Evolutionary conservation across 2,329 filamentous ascomycete genomes (phyloP), one percentile per base, ranked within the genome.

Genomic region (Fusarium solani-melongenae): DNA sequence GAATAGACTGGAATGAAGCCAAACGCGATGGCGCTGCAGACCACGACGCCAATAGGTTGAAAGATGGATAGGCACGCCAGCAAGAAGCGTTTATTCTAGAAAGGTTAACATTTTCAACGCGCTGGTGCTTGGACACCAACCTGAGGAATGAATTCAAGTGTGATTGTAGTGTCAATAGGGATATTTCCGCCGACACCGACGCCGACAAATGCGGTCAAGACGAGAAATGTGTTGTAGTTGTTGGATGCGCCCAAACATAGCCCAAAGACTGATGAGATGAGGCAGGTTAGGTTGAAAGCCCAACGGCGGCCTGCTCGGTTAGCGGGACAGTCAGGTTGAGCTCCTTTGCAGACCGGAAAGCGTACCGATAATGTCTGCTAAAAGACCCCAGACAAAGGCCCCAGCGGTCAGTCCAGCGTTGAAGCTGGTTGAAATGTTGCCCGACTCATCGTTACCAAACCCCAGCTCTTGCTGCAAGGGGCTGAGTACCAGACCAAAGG

Each of bases 281-380:
- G 81, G 55, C 88, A 88, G 0, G 88, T 90, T 39, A 89, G 72
- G 75, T 90, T 90, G 80, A 90, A 90, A 0, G 88, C 88, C 85
- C 87, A 89, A 63, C 84, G 83, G 33, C 88, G 85, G 61, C 82
- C 83, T 85, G 20, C 10, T 53, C 27, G 11, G 27, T 53, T 31
- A 20, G 46, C 14, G 22, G 38, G 5, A 36, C 20, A 44, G 39
- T 3, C 1, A 4, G 24, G 27, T 4, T 7, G 39, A 56, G 38
- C 31, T 46, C 2, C 31, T 38, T 31, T n/a, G 22, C 10, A 9
- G 41, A 22, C 14, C 7, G 44, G 36, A n/a, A 10, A 5, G 31
- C 75, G 24, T 72, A 81, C 82, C 82, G 20, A 83, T 77, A 51
- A 89, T 84, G 70, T 90, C 88, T 7, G 88, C 86, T 66, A 90